phyloP scores from a whole-genome alignment of 345 rosid species.

The Geranium rotundifolium region DNA sequence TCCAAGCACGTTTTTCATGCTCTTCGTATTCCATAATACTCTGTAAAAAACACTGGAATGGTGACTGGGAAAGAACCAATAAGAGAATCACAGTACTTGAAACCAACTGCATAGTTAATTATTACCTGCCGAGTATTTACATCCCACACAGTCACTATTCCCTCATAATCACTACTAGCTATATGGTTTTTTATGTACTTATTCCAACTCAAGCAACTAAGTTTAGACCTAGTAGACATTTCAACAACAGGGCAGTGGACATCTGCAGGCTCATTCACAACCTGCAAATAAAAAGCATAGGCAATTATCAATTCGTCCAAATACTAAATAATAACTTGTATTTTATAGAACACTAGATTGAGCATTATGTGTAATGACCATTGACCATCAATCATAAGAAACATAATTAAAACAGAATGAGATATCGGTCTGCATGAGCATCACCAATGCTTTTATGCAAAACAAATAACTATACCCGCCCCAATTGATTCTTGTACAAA shows the following conservation, averaged over 20 bases:
- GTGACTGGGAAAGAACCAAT: neutral
- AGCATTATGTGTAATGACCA: too few relatives aligned
- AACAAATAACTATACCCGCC: too few relatives aligned
- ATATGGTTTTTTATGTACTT: conserved; percentile 79
- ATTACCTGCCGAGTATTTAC: conserved; percentile 85
- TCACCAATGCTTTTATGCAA: too few relatives aligned
- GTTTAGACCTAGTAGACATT: conserved; percentile 94
- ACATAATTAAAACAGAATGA: neutral
- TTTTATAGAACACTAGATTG: neutral
- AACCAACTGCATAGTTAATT: neutral
- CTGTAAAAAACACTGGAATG: conserved; percentile 19
- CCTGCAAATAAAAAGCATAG: conserved; percentile 34
- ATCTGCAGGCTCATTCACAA: conserved; percentile 67
- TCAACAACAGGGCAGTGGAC: conserved; percentile 85
- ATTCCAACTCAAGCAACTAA: conserved; percentile 98
- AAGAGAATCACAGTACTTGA: neutral
- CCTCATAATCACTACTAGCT: conserved; percentile 99
- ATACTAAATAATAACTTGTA: neutral
- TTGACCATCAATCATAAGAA: neutral
- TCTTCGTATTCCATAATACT: conserved; percentile 97
- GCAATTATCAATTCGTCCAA: conserved; percentile 1
- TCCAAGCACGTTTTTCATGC: conserved; percentile 99
- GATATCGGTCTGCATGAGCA: neutral
- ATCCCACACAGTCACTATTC: conserved; percentile 96
- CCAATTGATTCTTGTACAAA: too few relatives aligned